Evolutionary conservation across 2,329 filamentous ascomycete species (phyloP).

Genomic region (Aureobasidium sp.): DNA sequence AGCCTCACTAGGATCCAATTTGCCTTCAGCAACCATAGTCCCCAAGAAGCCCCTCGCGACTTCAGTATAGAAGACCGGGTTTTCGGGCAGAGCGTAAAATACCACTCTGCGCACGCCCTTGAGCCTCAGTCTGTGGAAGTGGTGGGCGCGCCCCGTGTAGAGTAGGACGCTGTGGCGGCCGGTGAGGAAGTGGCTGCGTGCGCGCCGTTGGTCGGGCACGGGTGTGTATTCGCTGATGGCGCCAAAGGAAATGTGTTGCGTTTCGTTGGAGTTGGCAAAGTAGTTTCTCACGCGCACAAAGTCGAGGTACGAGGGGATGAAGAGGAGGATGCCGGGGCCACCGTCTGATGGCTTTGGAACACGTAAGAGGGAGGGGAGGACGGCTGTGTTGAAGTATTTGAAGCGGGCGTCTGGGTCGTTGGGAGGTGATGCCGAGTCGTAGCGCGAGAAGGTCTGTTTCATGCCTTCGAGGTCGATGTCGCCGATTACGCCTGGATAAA

Average conservation of each 20-base stretch:
- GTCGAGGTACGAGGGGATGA: conserved; percentile 89
- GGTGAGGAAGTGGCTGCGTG: conserved; percentile 77
- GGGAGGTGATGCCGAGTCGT: conserved; percentile 62
- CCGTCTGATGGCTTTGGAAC: conserved; percentile 52
- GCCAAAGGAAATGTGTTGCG: conserved; percentile 61
- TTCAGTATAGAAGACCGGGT: conserved; percentile 74
- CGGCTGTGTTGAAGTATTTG: conserved; percentile 77
- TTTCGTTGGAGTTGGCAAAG: conserved; percentile 63
- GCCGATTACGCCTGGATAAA: conserved; percentile 66
- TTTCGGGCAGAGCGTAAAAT: conserved; percentile 86
- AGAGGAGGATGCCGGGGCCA: conserved; percentile 66
- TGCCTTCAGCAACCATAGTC: conserved; percentile 49
- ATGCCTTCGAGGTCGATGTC: conserved; percentile 53
- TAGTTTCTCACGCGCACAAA: conserved; percentile 91
- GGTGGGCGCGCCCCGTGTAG: conserved; percentile 93
- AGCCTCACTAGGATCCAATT: conserved; percentile 44
- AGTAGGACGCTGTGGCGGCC: conserved; percentile 77
- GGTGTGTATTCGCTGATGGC: conserved; percentile 84
- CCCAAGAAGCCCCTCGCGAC: conserved; percentile 62
- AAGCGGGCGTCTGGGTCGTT: conserved; percentile 83
- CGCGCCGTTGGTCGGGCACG: conserved; percentile 69
- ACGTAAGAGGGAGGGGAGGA: conserved; percentile 69
- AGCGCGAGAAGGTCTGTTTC: conserved; percentile 84
- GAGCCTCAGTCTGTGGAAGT: conserved; percentile 83
- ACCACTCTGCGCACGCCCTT: conserved; percentile 77